Evolutionary conservation across 768 basidiomycete genomes (phyloP).

Genomic region (Zangia roseola): DNA sequence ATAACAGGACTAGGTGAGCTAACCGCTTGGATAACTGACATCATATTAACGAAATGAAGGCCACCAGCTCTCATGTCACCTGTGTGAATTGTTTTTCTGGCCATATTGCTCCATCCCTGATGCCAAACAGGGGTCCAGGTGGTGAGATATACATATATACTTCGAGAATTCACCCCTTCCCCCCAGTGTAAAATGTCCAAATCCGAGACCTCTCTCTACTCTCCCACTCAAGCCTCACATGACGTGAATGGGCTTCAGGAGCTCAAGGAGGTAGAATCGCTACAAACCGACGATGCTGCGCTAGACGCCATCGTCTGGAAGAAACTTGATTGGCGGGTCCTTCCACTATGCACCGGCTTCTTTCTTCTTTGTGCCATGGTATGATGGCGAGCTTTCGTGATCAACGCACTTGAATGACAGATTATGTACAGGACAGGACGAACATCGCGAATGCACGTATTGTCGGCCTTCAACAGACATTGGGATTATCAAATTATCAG

Average conservation of each 20-base stretch:
- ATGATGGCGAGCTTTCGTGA: slow-evolving; percentile 16
- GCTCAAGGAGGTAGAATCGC: slow-evolving; percentile 4
- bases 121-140: too few species aligned
- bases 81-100: too few species aligned
- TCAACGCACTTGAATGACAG: neutral
- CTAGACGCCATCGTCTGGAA: slow-evolving; percentile 44
- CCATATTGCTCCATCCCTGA: too few species aligned
- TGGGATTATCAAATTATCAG: slow-evolving; percentile 35
- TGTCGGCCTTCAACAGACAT: slow-evolving; percentile 55
- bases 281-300: neutral
- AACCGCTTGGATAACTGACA: too few species aligned
- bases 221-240: neutral
- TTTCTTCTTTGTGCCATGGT: slow-evolving; percentile 52
- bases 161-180: too few species aligned
- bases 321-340: slow-evolving; percentile 47
- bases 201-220: neutral
- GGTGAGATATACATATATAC: too few species aligned
- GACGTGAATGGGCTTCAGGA: neutral
- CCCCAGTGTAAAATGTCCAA: too few species aligned
- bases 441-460: slow-evolving; percentile 62
- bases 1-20: too few species aligned
- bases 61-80: too few species aligned
- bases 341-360: slow-evolving; percentile 49
- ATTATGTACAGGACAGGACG: slow-evolving; percentile 27
- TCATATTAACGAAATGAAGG: too few species aligned